Conservation (phyloP, 2,329 filamentous ascomycete genomes). For the Exophiala sideris region DNA sequence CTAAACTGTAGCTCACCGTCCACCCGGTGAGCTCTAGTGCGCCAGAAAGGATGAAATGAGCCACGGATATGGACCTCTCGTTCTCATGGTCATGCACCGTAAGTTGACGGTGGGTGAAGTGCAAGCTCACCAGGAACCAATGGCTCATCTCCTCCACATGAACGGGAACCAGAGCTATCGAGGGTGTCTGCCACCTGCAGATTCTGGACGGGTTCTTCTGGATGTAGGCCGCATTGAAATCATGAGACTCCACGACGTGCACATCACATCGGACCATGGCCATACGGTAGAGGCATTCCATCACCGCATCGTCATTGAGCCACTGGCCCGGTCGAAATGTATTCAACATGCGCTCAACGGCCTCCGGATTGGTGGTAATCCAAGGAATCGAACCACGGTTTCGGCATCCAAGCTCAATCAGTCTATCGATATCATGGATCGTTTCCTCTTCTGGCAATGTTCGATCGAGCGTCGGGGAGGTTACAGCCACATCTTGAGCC, state of each 20-base stretch:
- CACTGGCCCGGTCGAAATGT: conserved; percentile 5
- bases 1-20: background rate
- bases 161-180: conserved; percentile 1
- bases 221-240: conserved; percentile 1
- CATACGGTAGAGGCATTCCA: conserved; percentile 4
- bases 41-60: conserved; percentile 1
- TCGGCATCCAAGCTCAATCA: background rate
- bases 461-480: background rate
- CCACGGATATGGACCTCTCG: background rate
- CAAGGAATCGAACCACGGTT: background rate
- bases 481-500: background rate
- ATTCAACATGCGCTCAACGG: conserved; percentile 1
- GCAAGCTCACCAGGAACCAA: conserved; percentile 4
- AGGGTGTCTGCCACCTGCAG: conserved; percentile 1
- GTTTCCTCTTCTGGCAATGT: background rate
- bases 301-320: conserved; percentile 1
- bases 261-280: background rate
- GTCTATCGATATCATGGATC: background rate
- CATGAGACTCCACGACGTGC: background rate
- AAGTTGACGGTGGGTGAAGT: conserved; percentile 1
- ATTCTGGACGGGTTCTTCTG: background rate
- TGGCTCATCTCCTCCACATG: background rate
- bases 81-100: background rate
- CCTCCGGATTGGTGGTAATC: background rate
- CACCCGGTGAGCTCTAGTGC: background rate